Base-by-base conservation (phyloP, 2,329 filamentous ascomycete species). In the Alternaria tenuissima region DNA sequence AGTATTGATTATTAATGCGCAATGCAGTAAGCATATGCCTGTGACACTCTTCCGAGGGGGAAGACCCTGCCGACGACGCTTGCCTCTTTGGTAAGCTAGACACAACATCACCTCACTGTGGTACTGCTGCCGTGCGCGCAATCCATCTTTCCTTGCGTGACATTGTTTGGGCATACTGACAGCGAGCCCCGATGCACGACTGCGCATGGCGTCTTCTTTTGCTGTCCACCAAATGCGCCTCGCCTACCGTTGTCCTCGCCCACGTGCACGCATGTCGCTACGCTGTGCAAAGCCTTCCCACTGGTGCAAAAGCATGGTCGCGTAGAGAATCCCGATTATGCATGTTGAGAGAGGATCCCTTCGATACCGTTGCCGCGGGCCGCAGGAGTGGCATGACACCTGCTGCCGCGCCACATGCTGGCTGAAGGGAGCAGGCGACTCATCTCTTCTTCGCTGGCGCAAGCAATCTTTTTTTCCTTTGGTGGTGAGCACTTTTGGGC, bases 331-430 rank as follows among this genome's bases (percentile, higher is more conserved):
- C 59, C 39, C 59, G 52, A 57, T 55, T 56, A 54, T 56, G 44
- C 24, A 49, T 36, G 14, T 57, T 43, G 44, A 51, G 14, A 55
- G 14, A 53, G 46, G 59, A 47, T 55, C 43, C 42, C 48, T 41
- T 38, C 42, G 56, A 49, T 48, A 52, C 47, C 52, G 53, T 65
- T 62, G 28, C 30, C 56, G 49, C 69, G 59, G 64, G 30, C 64
- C 63, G 62, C 65, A 55, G 28, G 44, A 20, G 66, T 63, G 67
- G 62, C 47, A 61, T 64, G 64, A 68, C 63, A 65, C 43, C 51
- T 68, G 66, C 62, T 61, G 32, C 46, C 3, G 59, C 47, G 44
- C 51, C 44, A 51, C 47, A 39, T 44, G 57, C 36, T 39, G 55
- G 46, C 54, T 16, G 43, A 55, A 46, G 42, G 59, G 59, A 54